Conservation (phyloP, 106 monocot species). For the Allium fistulosum region DNA sequence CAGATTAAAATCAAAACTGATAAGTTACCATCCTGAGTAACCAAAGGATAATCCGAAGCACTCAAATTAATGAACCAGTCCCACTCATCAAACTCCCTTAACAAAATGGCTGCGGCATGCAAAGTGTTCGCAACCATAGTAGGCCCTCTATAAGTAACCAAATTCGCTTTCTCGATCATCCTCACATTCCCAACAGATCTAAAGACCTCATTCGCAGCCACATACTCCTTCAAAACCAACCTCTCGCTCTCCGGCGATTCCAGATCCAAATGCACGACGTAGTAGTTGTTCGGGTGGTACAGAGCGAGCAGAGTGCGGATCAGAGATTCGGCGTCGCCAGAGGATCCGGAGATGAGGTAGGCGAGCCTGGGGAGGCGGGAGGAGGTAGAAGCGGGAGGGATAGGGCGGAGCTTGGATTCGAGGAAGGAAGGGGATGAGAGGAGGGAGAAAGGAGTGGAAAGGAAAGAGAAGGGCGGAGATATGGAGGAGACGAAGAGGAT, state of each 20-base stretch:
- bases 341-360: constrained; percentile 77
- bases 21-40: constrained; percentile 75
- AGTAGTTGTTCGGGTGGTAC: constrained; percentile 66
- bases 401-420: constrained; percentile 48
- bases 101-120: constrained; percentile 66
- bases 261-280: constrained; percentile 69
- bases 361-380: constrained; percentile 48
- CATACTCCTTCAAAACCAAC: constrained; percentile 15
- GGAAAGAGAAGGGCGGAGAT: neutral
- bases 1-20: neutral
- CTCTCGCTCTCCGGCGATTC: constrained; percentile 37
- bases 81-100: constrained; percentile 51
- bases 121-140: constrained; percentile 90
- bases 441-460: constrained; percentile 10
- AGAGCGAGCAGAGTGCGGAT: constrained; percentile 46
- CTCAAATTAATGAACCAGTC: constrained; percentile 94
- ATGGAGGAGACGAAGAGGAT: constrained; percentile 26
- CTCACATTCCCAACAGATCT: constrained; percentile 38
- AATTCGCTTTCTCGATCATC: constrained; percentile 58
- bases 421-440: constrained; percentile 31
- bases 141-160: constrained; percentile 65
- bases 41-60: constrained; percentile 83
- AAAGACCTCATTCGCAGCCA: constrained; percentile 34
- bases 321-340: constrained; percentile 46
- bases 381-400: neutral